These are phyloP conservation scores for Colletotrichum siamense DNA, from an alignment of 2,329 filamentous ascomycete species.

Conservation along the genomic window DNA sequence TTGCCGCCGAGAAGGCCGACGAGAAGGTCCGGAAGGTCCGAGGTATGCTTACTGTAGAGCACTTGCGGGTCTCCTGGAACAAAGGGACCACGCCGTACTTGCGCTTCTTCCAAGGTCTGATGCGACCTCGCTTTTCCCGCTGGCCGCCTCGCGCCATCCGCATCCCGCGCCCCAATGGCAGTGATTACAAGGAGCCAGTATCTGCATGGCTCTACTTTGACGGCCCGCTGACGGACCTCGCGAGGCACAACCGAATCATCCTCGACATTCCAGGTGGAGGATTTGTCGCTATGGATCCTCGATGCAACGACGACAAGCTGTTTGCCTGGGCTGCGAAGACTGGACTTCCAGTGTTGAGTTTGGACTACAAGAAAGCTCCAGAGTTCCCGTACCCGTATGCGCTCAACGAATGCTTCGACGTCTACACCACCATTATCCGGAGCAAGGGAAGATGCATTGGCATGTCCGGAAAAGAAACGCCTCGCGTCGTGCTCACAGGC, in stretches of 20 bases:
- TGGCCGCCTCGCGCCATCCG: constrained; percentile 84
- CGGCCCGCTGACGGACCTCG: constrained; percentile 79
- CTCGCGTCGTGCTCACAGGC: constrained; percentile 50
- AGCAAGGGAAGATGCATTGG: constrained; percentile 48
- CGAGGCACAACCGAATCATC: constrained; percentile 78
- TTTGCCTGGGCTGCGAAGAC: constrained; percentile 91
- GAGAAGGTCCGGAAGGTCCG: constrained; percentile 95
- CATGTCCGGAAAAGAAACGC: constrained; percentile 43
- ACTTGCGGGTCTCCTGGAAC: constrained; percentile 93
- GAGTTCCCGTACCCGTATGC: constrained; percentile 56
- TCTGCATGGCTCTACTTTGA: constrained; percentile 94
- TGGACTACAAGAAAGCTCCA: constrained; percentile 76
- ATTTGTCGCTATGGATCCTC: constrained; percentile 96
- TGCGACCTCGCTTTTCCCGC: constrained; percentile 79
- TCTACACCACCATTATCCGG: constrained; percentile 42
- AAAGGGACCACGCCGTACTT: constrained; percentile 92
- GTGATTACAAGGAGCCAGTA: constrained; percentile 83
- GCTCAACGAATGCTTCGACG: constrained; percentile 56
- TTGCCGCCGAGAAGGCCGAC: constrained; percentile 92
- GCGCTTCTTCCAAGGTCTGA: constrained; percentile 70
- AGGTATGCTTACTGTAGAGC: constrained; percentile 85
- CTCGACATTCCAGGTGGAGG: constrained; percentile 93
- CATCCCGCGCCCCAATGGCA: constrained; percentile 80
- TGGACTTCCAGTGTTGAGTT: constrained; percentile 84
- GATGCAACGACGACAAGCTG: constrained; percentile 92